Conservation (phyloP, 495 filamentous ascomycete species). For the Hyphodiscus hymeniophilus region DNA sequence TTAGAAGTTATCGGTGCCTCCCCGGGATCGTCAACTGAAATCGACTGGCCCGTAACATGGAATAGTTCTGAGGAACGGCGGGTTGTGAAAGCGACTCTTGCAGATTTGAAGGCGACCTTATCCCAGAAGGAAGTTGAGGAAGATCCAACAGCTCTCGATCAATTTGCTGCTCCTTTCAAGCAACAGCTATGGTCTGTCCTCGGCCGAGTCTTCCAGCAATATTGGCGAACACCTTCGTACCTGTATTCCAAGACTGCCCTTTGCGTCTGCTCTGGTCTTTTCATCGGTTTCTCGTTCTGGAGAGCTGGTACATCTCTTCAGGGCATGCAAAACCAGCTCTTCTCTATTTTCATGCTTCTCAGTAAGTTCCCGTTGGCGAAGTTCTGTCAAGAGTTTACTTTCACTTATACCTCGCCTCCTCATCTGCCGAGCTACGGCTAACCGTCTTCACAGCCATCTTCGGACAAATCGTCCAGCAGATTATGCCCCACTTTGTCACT, state of each 20-base stretch:
- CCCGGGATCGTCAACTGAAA: slow-evolving; percentile 61
- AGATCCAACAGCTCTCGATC: slow-evolving; percentile 28
- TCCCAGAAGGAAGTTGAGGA: slow-evolving; percentile 30
- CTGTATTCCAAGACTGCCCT: slow-evolving; percentile 65
- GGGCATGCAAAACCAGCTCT: slow-evolving; percentile 82
- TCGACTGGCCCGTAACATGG: slow-evolving; percentile 81
- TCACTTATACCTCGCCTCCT: no score
- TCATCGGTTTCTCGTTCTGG: slow-evolving; percentile 90
- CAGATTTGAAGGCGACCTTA: slow-evolving; percentile 52
- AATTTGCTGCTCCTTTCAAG: slow-evolving; percentile 48
- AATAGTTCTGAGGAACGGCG: slow-evolving; percentile 64
- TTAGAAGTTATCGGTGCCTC: slow-evolving; percentile 85
- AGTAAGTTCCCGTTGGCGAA: no score
- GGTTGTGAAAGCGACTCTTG: slow-evolving; percentile 39
- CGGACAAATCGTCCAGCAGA: slow-evolving; percentile 66
- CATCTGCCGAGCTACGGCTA: no score
- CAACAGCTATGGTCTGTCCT: slow-evolving; percentile 46
- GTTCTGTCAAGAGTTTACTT: no score
- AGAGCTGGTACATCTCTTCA: slow-evolving; percentile 58
- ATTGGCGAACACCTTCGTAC: slow-evolving; percentile 83
- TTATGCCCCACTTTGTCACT: slow-evolving; percentile 75
- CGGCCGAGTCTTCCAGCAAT: slow-evolving; percentile 72
- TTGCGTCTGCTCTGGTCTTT: slow-evolving; percentile 54
- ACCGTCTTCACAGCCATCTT: no score
- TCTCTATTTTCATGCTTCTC: slow-evolving; percentile 75